Conservation (phyloP, 78 protist species). For the Chrysochromulina tobinii region DNA sequence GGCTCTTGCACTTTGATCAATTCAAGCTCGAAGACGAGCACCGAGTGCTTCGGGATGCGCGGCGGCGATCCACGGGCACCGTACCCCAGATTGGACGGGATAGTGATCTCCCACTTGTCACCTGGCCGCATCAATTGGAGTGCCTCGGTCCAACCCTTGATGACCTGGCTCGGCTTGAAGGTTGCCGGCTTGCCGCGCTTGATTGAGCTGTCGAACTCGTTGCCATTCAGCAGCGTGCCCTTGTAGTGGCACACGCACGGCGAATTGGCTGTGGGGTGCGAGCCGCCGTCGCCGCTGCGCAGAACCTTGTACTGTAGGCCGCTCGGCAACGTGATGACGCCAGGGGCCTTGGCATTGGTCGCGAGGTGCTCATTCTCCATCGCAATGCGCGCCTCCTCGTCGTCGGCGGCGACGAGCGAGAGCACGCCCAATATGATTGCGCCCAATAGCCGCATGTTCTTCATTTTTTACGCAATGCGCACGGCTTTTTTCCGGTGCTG, state of each 20-base stretch:
- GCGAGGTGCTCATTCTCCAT: not conserved
- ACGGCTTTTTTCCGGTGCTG: too few relatives aligned
- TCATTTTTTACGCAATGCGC: too few relatives aligned
- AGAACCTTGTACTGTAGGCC: constrained; percentile 37
- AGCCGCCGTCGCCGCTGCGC: not conserved
- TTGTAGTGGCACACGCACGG: not conserved
- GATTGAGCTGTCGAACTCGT: constrained; percentile 31
- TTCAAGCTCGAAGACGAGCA: constrained; percentile 17
- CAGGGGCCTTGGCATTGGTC: not conserved
- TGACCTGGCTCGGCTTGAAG: constrained; percentile 41
- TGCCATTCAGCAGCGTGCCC: not conserved
- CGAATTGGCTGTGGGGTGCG: not conserved
- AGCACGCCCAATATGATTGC: not conserved
- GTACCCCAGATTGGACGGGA: not conserved
- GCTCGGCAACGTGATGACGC: not conserved
- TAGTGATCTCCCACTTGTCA: constrained; percentile 41
- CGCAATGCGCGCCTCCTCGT: not conserved
- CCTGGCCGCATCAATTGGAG: constrained; percentile 51
- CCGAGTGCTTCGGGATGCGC: not conserved
- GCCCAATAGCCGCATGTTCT: not conserved
- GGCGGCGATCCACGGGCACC: not conserved
- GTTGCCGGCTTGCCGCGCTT: constrained; percentile 25
- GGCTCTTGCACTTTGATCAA: not conserved
- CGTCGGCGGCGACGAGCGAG: too few relatives aligned
- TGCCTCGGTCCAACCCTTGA: constrained; percentile 50